A percentile compares a stretch with the other conserved stretches of the same genome.
Evolutionary conservation across 2,329 filamentous ascomycete genomes (phyloP).

Genomic region (Cercospora sesami): DNA sequence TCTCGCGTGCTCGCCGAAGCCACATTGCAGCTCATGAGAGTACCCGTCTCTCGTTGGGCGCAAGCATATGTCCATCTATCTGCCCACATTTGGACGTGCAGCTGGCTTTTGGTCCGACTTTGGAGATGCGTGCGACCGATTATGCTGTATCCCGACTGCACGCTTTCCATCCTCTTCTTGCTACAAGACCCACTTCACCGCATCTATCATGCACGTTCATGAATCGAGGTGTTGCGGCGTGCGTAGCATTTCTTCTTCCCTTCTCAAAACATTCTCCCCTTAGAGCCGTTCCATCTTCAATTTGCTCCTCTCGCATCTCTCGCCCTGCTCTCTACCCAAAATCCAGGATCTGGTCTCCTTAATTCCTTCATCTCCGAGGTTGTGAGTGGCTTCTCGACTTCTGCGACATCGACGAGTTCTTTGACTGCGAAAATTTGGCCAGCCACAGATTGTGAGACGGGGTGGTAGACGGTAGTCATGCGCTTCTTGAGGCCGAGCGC

Average conservation of each 20-base stretch:
- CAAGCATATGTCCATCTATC: background rate
- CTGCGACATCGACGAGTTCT: constrained; percentile 79
- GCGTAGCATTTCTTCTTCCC: background rate
- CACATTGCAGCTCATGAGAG: background rate
- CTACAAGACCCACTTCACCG: background rate
- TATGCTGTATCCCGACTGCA: background rate
- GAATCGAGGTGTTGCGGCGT: background rate
- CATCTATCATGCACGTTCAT: background rate
- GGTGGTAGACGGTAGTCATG: constrained; percentile 85
- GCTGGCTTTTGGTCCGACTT: background rate
- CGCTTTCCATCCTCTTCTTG: background rate
- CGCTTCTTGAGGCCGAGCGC: constrained; percentile 84
- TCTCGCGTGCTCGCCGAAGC: background rate
- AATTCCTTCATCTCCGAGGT: constrained; percentile 68
- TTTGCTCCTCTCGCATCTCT: constrained; percentile 18
- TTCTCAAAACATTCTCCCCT: background rate
- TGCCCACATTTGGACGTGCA: background rate
- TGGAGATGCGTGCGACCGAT: background rate
- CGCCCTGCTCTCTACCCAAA: constrained; percentile 68
- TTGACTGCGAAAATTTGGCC: constrained; percentile 94
- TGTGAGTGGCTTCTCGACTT: constrained; percentile 67
- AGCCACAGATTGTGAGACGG: constrained; percentile 75
- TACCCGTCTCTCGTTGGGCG: background rate
- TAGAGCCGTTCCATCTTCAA: background rate
- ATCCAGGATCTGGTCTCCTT: constrained; percentile 75